Conservation (phyloP, 257 asterid species). For the Jasminum sambac region DNA sequence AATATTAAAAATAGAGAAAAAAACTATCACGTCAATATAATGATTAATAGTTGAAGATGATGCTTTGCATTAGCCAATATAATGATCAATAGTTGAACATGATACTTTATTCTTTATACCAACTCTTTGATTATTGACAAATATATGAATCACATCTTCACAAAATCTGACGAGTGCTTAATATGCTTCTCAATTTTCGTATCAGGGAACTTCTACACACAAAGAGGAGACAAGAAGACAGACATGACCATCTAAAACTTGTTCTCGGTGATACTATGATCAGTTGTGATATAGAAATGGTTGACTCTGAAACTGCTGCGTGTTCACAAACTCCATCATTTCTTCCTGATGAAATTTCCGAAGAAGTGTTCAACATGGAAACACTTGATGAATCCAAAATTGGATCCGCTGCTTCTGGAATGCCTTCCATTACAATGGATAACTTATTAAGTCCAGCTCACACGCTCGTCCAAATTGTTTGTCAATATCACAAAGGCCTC, state of each 20-base stretch:
- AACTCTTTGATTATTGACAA: not conserved
- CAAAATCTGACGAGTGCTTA: not conserved
- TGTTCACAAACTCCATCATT: slow-evolving; percentile 38
- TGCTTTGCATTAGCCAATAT: too few relatives aligned
- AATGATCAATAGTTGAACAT: too few relatives aligned
- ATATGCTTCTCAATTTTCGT: not conserved
- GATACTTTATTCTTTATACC: slow-evolving; percentile 13
- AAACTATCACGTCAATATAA: too few relatives aligned
- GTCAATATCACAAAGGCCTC: slow-evolving; percentile 53
- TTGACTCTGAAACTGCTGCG: slow-evolving; percentile 41
- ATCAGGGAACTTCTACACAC: slow-evolving; percentile 52
- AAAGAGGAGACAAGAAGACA: slow-evolving; percentile 34
- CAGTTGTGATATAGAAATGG: slow-evolving; percentile 45
- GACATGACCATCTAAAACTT: slow-evolving; percentile 36
- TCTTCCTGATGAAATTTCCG: slow-evolving; percentile 37
- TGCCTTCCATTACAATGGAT: slow-evolving; percentile 38
- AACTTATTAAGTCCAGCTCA: slow-evolving; percentile 49
- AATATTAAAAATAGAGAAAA: too few relatives aligned
- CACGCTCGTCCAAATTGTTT: slow-evolving; percentile 51
- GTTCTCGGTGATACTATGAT: slow-evolving; percentile 46
- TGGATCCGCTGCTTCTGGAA: slow-evolving; percentile 24
- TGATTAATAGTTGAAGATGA: too few relatives aligned
- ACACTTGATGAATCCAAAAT: not conserved
- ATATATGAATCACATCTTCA: not conserved
- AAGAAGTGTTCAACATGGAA: slow-evolving; percentile 35